Evolutionary conservation across 1,284 basidiomycete species (phyloP).

Genomic region (Fomitopsis schrenkii): DNA sequence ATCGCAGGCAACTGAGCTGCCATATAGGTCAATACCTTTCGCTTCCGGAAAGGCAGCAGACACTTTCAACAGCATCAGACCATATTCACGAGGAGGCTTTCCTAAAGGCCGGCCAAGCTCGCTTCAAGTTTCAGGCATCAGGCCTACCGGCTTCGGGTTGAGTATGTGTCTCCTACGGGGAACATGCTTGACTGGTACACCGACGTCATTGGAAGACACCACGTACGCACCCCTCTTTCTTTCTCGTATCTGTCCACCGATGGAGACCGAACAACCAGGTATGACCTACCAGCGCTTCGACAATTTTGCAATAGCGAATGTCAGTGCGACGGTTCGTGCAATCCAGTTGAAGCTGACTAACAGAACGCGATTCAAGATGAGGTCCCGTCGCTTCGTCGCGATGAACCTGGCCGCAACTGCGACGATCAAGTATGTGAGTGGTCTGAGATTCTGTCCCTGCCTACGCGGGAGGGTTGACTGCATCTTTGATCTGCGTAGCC

Average conservation of each 20-base stretch:
- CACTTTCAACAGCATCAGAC: too few species aligned
- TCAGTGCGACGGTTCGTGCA: not conserved
- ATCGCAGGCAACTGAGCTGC: too few species aligned
- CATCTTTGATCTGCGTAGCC: not conserved
- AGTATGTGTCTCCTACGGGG: not conserved
- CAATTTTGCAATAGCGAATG: conserved; percentile 3
- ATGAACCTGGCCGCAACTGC: conserved; percentile 13
- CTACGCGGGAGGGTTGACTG: not conserved
- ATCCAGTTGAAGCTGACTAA: not conserved
- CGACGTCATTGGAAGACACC: not conserved
- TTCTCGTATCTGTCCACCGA: not conserved
- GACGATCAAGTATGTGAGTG: conserved; percentile 15
- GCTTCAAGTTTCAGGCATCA: too few species aligned
- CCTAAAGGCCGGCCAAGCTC: too few species aligned
- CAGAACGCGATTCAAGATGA: conserved; percentile 4
- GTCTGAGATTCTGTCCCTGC: too few species aligned
- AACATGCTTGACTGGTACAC: not conserved
- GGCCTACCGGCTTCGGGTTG: too few species aligned
- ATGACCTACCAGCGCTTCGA: conserved; percentile 5
- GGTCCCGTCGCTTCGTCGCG: conserved; percentile 6
- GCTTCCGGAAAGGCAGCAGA: too few species aligned
- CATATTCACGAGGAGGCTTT: too few species aligned
- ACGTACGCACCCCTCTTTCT: not conserved
- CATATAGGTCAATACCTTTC: too few species aligned
- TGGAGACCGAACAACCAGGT: not conserved